Percentiles rank a stretch among this genome's conserved stretches.
Evolutionary conservation across 2,329 filamentous ascomycete species (phyloP).

Genomic region (Ceratocystiopsis minuta): DNA sequence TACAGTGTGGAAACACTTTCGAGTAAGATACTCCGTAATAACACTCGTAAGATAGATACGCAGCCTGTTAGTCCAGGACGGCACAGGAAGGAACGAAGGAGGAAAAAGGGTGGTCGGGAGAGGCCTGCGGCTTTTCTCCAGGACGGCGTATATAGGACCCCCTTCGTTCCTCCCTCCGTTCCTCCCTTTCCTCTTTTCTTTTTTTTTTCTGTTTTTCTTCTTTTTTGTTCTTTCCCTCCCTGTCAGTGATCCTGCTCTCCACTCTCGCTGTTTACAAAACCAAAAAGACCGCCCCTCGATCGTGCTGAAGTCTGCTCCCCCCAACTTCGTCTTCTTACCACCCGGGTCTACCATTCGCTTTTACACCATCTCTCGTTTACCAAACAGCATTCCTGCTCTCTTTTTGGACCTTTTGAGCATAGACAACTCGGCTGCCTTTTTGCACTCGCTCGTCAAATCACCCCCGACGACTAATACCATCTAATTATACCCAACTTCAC

Average conservation of each 20-base stretch:
- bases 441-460: background rate
- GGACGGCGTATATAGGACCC: background rate
- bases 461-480: background rate
- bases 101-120: background rate
- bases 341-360: background rate
- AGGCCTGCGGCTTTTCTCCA: background rate
- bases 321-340: background rate
- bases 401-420: background rate
- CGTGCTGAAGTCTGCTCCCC: no score
- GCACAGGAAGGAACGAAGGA: background rate
- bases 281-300: no score
- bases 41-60: no score
- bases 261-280: slow-evolving; percentile 4
- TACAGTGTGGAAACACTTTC: no score
- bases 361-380: background rate
- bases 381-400: background rate
- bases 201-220: background rate
- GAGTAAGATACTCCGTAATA: no score
- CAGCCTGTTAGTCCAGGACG: no score
- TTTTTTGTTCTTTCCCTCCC: background rate
- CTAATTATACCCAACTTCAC: slow-evolving; percentile 3
- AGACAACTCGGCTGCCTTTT: no score
- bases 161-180: background rate
- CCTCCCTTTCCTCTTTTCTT: background rate
- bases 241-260: slow-evolving; percentile 1